Conservation (phyloP, 495 filamentous ascomycete species). For the Aspergillus ostianus region DNA sequence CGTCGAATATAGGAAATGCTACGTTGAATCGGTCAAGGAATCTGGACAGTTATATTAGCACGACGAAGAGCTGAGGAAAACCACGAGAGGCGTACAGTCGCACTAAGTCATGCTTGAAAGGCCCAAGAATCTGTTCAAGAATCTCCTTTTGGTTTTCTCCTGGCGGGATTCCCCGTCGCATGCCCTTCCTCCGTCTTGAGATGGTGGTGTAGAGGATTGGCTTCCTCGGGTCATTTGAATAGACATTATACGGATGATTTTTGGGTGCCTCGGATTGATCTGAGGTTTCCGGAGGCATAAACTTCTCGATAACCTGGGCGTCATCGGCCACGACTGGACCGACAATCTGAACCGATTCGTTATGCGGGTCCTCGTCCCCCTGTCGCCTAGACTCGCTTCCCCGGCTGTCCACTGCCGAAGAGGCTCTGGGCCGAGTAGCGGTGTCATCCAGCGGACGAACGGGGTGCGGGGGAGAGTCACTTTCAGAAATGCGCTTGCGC, state of each 20-base stretch:
- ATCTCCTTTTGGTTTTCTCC: constrained; percentile 54
- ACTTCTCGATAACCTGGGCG: constrained; percentile 51
- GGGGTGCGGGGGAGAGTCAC: constrained; percentile 18
- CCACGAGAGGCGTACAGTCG: constrained; percentile 39
- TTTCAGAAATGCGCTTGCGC: constrained; percentile 39
- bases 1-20: constrained; percentile 55
- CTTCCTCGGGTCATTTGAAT: constrained; percentile 48
- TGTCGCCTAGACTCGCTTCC: constrained; percentile 37
- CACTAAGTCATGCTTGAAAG: constrained; percentile 50
- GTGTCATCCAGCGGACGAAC: constrained; percentile 21
- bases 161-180: constrained; percentile 46
- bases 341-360: constrained; percentile 51
- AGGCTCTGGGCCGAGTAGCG: constrained; percentile 29
- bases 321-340: constrained; percentile 52
- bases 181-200: constrained; percentile 45
- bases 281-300: constrained; percentile 44
- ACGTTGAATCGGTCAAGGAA: constrained; percentile 52
- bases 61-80: background rate
- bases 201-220: constrained; percentile 49
- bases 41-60: constrained; percentile 26
- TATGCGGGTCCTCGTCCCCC: constrained; percentile 40
- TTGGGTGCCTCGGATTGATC: constrained; percentile 40
- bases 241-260: constrained; percentile 48
- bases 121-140: constrained; percentile 53
- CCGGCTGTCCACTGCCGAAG: constrained; percentile 29